Conservation (phyloP, 225 moss, liverwort and hornwort genomes). For the Marchantia polymorpha region DNA sequence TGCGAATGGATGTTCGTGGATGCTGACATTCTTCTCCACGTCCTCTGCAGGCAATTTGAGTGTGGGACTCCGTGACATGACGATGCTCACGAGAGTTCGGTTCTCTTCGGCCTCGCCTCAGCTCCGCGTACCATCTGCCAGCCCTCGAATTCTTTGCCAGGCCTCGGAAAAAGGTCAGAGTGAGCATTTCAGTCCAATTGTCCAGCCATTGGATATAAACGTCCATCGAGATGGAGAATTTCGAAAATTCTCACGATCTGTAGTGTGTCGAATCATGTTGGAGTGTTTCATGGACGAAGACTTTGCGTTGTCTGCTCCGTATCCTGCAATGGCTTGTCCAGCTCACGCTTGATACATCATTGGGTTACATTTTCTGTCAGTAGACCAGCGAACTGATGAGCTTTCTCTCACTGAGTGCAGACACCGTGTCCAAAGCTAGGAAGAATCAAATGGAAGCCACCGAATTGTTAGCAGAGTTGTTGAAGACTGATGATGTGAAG, state of each 20-base stretch:
- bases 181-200: too few species aligned
- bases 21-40: neutral
- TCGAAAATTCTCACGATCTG: too few species aligned
- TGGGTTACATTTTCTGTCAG: too few species aligned
- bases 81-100: neutral
- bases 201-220: too few species aligned
- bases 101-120: neutral
- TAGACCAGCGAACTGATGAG: neutral
- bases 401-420: conserved; percentile 29
- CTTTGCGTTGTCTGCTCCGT: too few species aligned
- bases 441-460: conserved; percentile 84
- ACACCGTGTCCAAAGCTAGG: conserved; percentile 53
- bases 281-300: too few species aligned
- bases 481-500: conserved; percentile 65
- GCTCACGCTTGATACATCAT: too few species aligned
- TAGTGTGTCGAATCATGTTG: too few species aligned
- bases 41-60: neutral
- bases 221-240: too few species aligned
- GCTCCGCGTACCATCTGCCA: neutral
- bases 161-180: conserved; percentile 39
- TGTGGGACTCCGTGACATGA: neutral
- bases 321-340: too few species aligned
- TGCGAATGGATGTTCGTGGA: neutral
- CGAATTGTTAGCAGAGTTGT: conserved; percentile 86
- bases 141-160: conserved; percentile 23